These are phyloP conservation scores for Pleurotus platypus DNA, from an alignment of 768 basidiomycete species.

Conservation along the genomic window DNA sequence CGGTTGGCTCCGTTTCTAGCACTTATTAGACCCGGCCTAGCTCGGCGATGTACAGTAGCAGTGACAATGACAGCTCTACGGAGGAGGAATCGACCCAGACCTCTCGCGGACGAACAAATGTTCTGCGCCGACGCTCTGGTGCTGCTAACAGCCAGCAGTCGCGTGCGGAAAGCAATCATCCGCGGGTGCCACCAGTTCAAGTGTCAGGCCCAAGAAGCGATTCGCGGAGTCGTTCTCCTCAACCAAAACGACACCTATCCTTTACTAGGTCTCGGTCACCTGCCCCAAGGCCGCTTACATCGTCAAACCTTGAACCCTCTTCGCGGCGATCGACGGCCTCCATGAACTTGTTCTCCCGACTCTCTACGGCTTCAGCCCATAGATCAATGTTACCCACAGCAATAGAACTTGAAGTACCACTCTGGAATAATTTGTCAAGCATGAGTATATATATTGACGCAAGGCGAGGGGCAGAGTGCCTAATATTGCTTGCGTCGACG, in stretches of 20 bases:
- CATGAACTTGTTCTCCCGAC: constrained; percentile 38
- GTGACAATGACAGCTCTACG: constrained; percentile 42
- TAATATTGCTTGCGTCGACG: constrained; percentile 61
- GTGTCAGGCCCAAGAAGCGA: not conserved
- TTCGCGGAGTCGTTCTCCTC: constrained; percentile 20
- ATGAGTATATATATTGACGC: constrained; percentile 58
- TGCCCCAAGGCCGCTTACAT: constrained; percentile 31
- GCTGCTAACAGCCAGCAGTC: not conserved
- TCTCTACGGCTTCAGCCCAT: constrained; percentile 16
- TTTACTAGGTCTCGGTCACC: constrained; percentile 80
- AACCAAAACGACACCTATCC: constrained; percentile 33
- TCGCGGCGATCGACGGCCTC: constrained; percentile 39
- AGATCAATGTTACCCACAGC: constrained; percentile 43
- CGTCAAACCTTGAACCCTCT: constrained; percentile 23
- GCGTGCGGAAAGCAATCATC: not conserved
- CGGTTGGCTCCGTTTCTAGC: not conserved
- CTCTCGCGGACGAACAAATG: constrained; percentile 39
- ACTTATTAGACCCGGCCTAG: constrained; percentile 22
- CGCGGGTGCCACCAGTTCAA: not conserved
- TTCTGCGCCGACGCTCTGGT: not conserved
- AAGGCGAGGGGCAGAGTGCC: constrained; percentile 60
- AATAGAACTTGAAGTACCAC: constrained; percentile 38
- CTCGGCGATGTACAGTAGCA: constrained; percentile 47
- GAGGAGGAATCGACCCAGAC: constrained; percentile 41
- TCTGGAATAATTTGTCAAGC: constrained; percentile 35